These are phyloP conservation scores for Mrakia blollopis DNA, from an alignment of 768 basidiomycete species.

Conservation along the genomic window DNA sequence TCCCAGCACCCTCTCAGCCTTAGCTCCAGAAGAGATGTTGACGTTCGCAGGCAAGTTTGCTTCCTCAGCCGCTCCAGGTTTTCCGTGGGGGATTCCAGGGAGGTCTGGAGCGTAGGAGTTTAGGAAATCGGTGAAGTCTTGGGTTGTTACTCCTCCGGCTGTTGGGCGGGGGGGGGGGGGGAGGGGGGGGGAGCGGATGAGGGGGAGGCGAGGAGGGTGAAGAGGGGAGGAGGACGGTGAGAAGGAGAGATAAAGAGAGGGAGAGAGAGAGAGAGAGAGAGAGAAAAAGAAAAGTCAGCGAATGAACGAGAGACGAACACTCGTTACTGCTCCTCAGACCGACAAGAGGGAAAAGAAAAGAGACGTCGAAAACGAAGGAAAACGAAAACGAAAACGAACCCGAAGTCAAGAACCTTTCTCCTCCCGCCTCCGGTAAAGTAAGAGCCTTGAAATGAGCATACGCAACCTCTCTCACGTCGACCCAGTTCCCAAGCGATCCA, in stretches of 20 bases:
- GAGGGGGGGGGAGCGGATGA: background rate
- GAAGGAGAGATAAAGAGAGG: too few relatives aligned
- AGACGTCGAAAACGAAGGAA: background rate
- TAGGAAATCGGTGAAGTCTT: slow-evolving; percentile 24
- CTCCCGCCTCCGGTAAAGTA: slow-evolving; percentile 53
- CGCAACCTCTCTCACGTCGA: slow-evolving; percentile 50
- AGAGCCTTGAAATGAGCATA: slow-evolving; percentile 55
- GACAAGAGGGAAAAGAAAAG: too few relatives aligned
- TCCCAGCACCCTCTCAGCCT: slow-evolving; percentile 24
- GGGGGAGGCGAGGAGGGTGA: background rate
- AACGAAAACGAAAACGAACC: slow-evolving; percentile 19
- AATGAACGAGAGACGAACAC: too few relatives aligned
- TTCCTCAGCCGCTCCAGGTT: slow-evolving; percentile 11
- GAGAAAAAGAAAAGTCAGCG: too few relatives aligned
- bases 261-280: too few relatives aligned
- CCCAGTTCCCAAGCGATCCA: slow-evolving; percentile 34
- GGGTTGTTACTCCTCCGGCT: too few relatives aligned
- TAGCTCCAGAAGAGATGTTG: slow-evolving; percentile 11
- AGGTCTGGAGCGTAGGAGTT: slow-evolving; percentile 4
- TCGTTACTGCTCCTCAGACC: too few relatives aligned
- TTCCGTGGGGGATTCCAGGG: slow-evolving; percentile 10
- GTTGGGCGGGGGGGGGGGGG: background rate
- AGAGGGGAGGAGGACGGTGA: too few relatives aligned
- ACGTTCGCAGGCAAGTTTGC: slow-evolving; percentile 21
- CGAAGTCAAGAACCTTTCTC: slow-evolving; percentile 57